Evolutionary conservation across 257 asterid species (phyloP).

Genomic region (Solanum acaule): DNA sequence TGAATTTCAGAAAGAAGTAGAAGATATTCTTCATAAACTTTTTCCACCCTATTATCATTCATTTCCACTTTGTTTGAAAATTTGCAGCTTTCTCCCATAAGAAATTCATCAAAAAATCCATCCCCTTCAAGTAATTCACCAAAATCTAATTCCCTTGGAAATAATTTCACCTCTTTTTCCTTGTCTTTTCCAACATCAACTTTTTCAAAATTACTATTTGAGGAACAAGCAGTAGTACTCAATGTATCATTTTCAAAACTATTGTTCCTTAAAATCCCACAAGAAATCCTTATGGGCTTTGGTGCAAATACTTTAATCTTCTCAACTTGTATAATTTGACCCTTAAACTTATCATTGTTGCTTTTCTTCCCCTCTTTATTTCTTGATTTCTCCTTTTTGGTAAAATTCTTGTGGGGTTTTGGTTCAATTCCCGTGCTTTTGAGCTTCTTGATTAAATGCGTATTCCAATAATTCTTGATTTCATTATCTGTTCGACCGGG

Average conservation of each 20-base stretch:
- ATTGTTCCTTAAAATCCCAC: constrained; percentile 18
- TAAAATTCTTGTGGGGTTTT: neutral
- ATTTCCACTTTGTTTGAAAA: neutral
- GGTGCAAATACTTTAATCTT: constrained; percentile 28
- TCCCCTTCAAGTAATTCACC: neutral
- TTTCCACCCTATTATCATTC: constrained; percentile 25
- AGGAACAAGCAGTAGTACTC: constrained; percentile 5
- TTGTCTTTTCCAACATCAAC: neutral
- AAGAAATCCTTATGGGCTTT: constrained; percentile 35
- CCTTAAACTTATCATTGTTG: neutral
- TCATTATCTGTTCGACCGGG: constrained; percentile 84
- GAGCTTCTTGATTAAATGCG: constrained; percentile 44
- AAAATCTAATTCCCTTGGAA: neutral
- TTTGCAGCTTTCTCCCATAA: neutral
- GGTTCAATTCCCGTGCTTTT: constrained; percentile 11
- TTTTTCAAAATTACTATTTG: constrained; percentile 9
- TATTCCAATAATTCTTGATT: constrained; percentile 71
- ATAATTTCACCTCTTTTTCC: neutral
- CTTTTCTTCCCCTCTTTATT: neutral
- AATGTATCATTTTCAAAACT: constrained; percentile 31
- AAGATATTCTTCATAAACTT: constrained; percentile 52
- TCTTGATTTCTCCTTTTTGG: neutral
- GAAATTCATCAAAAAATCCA: neutral
- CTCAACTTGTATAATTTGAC: neutral
- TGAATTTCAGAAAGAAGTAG: constrained; percentile 27